Conservation (phyloP, 1,284 basidiomycete species). For the Rhizopogon hawkerae region DNA sequence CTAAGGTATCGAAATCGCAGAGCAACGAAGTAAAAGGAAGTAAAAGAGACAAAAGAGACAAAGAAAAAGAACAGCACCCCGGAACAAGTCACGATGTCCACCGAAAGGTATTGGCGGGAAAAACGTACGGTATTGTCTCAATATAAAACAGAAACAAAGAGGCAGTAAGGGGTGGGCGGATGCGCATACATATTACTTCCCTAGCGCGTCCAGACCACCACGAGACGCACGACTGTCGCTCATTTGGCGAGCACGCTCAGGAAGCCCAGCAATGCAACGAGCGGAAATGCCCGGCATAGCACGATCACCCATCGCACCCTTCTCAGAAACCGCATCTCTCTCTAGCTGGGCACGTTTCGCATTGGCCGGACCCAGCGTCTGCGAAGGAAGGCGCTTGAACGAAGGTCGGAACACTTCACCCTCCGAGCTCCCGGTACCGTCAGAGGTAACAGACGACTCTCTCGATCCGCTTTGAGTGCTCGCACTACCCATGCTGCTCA, state of each 20-base stretch:
- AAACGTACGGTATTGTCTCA: background rate
- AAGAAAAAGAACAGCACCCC: background rate
- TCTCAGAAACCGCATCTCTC: slow-evolving; percentile 17
- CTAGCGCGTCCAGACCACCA: background rate
- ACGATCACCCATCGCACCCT: background rate
- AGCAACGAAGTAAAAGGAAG: background rate
- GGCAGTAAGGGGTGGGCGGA: background rate
- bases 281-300: slow-evolving; percentile 3
- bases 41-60: background rate
- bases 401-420: slow-evolving; percentile 40
- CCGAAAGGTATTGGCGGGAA: background rate
- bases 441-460: slow-evolving; percentile 28
- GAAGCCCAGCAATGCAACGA: slow-evolving; percentile 25
- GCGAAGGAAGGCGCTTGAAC: slow-evolving; percentile 65
- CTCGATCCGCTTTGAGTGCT: slow-evolving; percentile 22
- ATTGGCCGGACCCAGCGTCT: slow-evolving; percentile 53
- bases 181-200: background rate
- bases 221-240: slow-evolving; percentile 5
- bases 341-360: slow-evolving; percentile 44
- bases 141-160: background rate
- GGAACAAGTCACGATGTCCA: background rate
- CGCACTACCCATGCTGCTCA: slow-evolving; percentile 15
- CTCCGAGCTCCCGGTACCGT: slow-evolving; percentile 21
- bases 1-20: background rate
- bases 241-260: slow-evolving; percentile 23